These are phyloP conservation scores for Fragilaria crotonensis DNA, from an alignment of 108 stramenopile genomes.

Conservation along the genomic window DNA sequence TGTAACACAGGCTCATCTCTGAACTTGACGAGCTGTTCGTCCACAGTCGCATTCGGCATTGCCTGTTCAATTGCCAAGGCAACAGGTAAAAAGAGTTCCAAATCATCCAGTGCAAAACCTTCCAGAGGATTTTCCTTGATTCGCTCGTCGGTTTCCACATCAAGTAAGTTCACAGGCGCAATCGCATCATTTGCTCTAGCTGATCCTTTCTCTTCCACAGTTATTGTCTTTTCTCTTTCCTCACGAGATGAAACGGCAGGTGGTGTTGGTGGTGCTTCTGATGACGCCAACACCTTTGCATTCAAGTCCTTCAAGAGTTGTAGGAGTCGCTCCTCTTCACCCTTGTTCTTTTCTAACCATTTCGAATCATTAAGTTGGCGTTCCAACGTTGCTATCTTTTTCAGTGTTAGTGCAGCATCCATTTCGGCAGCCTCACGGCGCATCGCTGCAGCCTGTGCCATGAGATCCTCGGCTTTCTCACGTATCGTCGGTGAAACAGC, in stretches of 20 bases:
- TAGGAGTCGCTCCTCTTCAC: constrained; percentile 16
- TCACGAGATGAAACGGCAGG: neutral
- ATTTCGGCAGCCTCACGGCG: constrained; percentile 51
- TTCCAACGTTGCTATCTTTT: constrained; percentile 45
- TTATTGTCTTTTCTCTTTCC: neutral
- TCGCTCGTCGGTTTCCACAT: neutral
- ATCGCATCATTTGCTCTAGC: neutral
- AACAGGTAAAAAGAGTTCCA: constrained; percentile 28
- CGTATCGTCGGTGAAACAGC: neutral
- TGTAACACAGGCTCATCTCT: constrained; percentile 22
- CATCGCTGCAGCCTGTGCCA: constrained; percentile 36
- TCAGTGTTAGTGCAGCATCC: constrained; percentile 30
- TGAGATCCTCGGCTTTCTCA: constrained; percentile 27
- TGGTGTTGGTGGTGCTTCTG: neutral
- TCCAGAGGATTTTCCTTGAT: constrained; percentile 12
- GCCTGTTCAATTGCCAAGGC: constrained; percentile 17
- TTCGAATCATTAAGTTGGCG: constrained; percentile 20
- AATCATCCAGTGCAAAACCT: constrained; percentile 32
- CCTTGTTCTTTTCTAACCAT: constrained; percentile 20
- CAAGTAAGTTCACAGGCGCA: neutral
- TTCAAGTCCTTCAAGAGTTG: constrained; percentile 14
- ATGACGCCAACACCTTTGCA: constrained; percentile 4
- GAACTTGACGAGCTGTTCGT: constrained; percentile 20
- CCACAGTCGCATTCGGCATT: constrained; percentile 14
- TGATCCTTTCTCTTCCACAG: neutral